Percentiles rank a stretch among this genome's conserved stretches.
Evolutionary conservation across 2,329 filamentous ascomycete species (phyloP).

Genomic region (Ophiostoma populinum): DNA sequence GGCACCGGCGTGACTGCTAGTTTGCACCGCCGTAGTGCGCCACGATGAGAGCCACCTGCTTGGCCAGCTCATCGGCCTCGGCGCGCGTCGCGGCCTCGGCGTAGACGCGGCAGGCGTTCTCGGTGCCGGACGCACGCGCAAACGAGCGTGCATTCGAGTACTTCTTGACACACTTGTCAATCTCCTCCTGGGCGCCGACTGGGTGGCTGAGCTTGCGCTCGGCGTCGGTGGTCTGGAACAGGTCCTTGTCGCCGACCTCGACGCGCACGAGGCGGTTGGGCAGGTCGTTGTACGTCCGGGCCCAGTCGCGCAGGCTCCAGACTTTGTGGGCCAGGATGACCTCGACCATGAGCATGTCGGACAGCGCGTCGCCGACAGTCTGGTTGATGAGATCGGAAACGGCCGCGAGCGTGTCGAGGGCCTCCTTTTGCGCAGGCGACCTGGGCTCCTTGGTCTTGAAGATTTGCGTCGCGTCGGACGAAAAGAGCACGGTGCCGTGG

Average conservation of each 20-base stretch:
- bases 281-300: slow-evolving; percentile 79
- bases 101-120: slow-evolving; percentile 91
- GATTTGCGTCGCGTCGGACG: slow-evolving; percentile 58
- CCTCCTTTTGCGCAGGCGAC: slow-evolving; percentile 80
- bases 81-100: slow-evolving; percentile 80
- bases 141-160: slow-evolving; percentile 83
- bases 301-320: slow-evolving; percentile 84
- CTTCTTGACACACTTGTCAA: slow-evolving; percentile 76
- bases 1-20: slow-evolving; percentile 1
- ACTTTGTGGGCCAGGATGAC: slow-evolving; percentile 89
- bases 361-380: slow-evolving; percentile 89
- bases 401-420: slow-evolving; percentile 68
- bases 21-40: slow-evolving; percentile 32
- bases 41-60: slow-evolving; percentile 62
- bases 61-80: slow-evolving; percentile 80
- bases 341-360: slow-evolving; percentile 90
- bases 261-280: slow-evolving; percentile 92
- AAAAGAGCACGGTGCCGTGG: slow-evolving; percentile 93
- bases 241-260: slow-evolving; percentile 70
- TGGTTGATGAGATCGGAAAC: slow-evolving; percentile 92
- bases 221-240: slow-evolving; percentile 83
- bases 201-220: slow-evolving; percentile 76
- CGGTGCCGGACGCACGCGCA: slow-evolving; percentile 82
- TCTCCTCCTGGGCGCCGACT: slow-evolving; percentile 61
- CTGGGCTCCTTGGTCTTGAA: slow-evolving; percentile 70